These are phyloP conservation scores for Exophiala aquamarina DNA, from an alignment of 2,329 filamentous ascomycete genomes.

Conservation along the genomic window DNA sequence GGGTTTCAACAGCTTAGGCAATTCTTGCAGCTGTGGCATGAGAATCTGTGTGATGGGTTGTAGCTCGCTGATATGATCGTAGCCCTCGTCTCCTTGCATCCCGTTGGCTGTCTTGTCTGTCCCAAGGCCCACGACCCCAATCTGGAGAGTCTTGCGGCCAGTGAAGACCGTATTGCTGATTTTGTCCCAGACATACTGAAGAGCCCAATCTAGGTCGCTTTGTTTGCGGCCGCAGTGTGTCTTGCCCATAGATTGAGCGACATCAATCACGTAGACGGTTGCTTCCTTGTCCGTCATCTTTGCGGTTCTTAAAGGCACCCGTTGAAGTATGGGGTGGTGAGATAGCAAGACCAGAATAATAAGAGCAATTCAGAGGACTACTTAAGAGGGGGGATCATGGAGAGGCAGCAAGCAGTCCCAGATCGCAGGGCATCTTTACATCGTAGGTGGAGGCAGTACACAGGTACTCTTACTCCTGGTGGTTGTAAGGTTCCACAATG, in stretches of 20 bases:
- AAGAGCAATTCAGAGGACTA: too few relatives aligned
- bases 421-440: too few relatives aligned
- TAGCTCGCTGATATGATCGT: slow-evolving; percentile 77
- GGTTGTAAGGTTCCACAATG: too few relatives aligned
- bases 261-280: slow-evolving; percentile 86
- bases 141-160: slow-evolving; percentile 70
- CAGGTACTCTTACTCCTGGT: too few relatives aligned
- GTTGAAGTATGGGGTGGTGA: too few relatives aligned
- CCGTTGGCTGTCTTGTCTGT: slow-evolving; percentile 75
- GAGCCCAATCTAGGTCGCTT: slow-evolving; percentile 82
- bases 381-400: too few relatives aligned
- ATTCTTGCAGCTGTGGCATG: slow-evolving; percentile 67
- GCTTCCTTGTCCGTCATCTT: slow-evolving; percentile 91
- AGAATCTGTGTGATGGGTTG: slow-evolving; percentile 62
- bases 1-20: slow-evolving; percentile 65
- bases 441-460: too few relatives aligned
- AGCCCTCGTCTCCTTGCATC: slow-evolving; percentile 66
- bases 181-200: slow-evolving; percentile 95
- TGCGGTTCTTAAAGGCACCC: too few relatives aligned
- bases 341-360: too few relatives aligned
- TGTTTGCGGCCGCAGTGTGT: slow-evolving; percentile 68
- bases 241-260: slow-evolving; percentile 80
- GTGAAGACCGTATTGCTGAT: slow-evolving; percentile 71
- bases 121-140: slow-evolving; percentile 80
- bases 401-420: too few relatives aligned